Evolutionary conservation across 2,329 filamentous ascomycete genomes (phyloP), one percentile per base, ranked within the genome.

Genomic region (Beauveria sp.): DNA sequence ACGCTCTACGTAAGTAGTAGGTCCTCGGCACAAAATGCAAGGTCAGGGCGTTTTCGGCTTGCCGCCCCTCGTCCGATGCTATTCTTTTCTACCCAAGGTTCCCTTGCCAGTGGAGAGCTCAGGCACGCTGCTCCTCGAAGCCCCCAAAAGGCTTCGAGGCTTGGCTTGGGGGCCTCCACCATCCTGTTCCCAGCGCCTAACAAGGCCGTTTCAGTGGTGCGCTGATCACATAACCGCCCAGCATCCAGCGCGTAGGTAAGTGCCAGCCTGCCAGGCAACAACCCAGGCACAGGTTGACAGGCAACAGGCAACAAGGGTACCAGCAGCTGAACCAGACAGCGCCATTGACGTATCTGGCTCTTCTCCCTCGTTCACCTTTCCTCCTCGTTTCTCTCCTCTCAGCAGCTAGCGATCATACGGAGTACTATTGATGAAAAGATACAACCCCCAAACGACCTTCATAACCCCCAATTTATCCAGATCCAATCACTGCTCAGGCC

Each of bases 101-200:
- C 30, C 30, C 30, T 34, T 34, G 30, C 12, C 30, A 34, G 30
- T 34, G 30, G 30, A 34, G 30, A 34, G 30, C 30, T 34, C 30
- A 34, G 30, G 30, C 12, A 34, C 30, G 30, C 30, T 34, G 30
- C 30, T 34, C 12, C 30, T 9, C 30, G 14, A 34, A 12, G 30
- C 34, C 48, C 24, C 26, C 12, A 14, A 20, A 22, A 20, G 20
- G 28, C n/a, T 14, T 34, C 30, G 30, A 34, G 30, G 30, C 30
- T 34, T 34, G 30, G 30, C 30, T 34, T 34, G 10, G 4, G 30
- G 30, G 30, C 30, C 41, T 30, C 41, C 41, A 30, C n/a, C 43
- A 30, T 18, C 54, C 37, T 2, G 54, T 16, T 26, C 55, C 22
- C 46, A 58, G 55, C 55, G 55, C 46, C 51, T 51, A 58, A 58